A percentile compares a stretch with the other conserved stretches of the same genome.
These are phyloP conservation scores for Prunus yedoensis DNA, from an alignment of 331 rosid species.

Conservation along the genomic window DNA sequence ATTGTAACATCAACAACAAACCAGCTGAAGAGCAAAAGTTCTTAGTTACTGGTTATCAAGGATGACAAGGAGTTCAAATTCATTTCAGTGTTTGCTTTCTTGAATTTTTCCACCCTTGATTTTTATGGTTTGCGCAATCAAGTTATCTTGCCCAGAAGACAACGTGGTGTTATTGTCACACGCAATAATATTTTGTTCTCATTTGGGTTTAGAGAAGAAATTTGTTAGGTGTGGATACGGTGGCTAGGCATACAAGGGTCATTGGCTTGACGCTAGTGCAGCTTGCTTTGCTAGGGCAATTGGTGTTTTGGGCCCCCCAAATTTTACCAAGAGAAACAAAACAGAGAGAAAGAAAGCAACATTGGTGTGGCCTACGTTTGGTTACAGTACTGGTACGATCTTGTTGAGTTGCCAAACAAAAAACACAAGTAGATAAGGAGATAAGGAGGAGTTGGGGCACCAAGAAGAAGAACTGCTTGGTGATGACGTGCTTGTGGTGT, in stretches of 20 bases:
- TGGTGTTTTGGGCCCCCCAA: not conserved
- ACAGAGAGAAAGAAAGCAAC: not conserved
- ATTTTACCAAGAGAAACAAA: not conserved
- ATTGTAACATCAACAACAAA: slow-evolving; percentile 8
- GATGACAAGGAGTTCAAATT: not conserved
- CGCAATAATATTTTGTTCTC: not conserved
- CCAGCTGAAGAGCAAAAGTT: not conserved
- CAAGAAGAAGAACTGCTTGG: slow-evolving; percentile 19
- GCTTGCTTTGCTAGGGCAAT: not conserved
- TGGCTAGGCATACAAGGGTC: not conserved
- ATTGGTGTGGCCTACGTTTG: slow-evolving; percentile 2
- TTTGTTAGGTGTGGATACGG: not conserved
- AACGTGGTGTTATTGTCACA: no score
- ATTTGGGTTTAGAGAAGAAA: not conserved
- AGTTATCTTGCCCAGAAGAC: not conserved
- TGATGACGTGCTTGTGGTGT: slow-evolving; percentile 32
- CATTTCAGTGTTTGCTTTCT: not conserved
- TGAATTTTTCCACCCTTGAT: not conserved
- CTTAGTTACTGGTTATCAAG: not conserved
- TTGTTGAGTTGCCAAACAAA: slow-evolving; percentile 1
- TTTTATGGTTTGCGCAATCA: not conserved
- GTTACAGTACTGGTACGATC: not conserved
- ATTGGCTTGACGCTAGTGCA: not conserved
- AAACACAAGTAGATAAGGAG: slow-evolving; percentile 47
- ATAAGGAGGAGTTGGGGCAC: slow-evolving; percentile 50